A percentile compares a stretch with the other conserved stretches of the same genome.
phyloP scores from a whole-genome alignment of 768 basidiomycete species.

The Hypholoma sublateritium region DNA sequence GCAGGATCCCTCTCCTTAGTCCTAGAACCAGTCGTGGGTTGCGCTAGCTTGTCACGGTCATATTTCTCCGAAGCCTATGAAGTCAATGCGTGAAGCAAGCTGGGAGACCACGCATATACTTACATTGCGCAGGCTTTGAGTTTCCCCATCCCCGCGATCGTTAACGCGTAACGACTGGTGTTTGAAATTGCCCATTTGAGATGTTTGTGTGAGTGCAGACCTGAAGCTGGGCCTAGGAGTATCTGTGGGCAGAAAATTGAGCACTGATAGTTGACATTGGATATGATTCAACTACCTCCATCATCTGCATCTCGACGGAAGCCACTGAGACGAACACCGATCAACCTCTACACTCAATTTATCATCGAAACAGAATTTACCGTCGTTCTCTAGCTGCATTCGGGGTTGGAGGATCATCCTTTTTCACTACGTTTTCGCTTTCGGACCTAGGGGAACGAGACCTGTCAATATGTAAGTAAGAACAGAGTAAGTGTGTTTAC shows the following conservation, averaged over 20 bases:
- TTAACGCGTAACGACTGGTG: conserved; percentile 77
- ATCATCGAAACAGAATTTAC: conserved; percentile 32
- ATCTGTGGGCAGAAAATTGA: conserved; percentile 24
- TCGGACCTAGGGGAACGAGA: conserved; percentile 41
- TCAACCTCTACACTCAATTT: background rate
- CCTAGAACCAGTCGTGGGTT: conserved; percentile 49
- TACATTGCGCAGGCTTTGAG: conserved; percentile 75
- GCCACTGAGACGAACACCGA: conserved; percentile 34
- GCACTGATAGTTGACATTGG: background rate
- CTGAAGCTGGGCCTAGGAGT: conserved; percentile 70
- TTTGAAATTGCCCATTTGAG: conserved; percentile 93
- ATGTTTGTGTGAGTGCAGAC: conserved; percentile 73
- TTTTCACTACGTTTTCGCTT: conserved; percentile 63
- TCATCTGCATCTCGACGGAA: conserved; percentile 80
- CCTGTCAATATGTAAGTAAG: conserved; percentile 24
- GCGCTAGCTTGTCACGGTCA: conserved; percentile 74
- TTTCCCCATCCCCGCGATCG: conserved; percentile 60
- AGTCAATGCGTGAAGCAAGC: conserved; percentile 5
- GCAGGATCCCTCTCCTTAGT: conserved; percentile 69
- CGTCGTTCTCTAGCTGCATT: conserved; percentile 65
- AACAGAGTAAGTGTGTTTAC: conserved; percentile 42
- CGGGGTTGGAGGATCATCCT: conserved; percentile 64
- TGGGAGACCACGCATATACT: conserved; percentile 24
- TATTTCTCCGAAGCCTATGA: conserved; percentile 82
- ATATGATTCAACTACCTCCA: conserved; percentile 44